Base-by-base conservation (phyloP, 2,329 filamentous ascomycete genomes). In the Pseudopithomyces maydicus region DNA sequence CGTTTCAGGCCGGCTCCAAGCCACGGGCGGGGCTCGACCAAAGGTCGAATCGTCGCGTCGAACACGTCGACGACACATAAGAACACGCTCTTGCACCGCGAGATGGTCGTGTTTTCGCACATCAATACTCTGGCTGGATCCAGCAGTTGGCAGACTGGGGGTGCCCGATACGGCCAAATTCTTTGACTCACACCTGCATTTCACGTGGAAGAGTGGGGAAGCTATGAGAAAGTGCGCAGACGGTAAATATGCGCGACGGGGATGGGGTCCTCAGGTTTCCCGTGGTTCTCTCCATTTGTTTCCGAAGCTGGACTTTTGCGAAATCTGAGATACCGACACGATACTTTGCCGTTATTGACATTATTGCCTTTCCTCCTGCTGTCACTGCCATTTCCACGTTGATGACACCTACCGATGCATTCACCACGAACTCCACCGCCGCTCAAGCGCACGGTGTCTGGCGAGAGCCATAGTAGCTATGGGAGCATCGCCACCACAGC, bases 181-280 rank as follows among this genome's bases (percentile, higher is more conserved):
- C 62, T 65, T 74, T 77, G 76, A 78, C 73, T 78, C 76, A 78
- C 68, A 78, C 75, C 63, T 77, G 74, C 76, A 64, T 73, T 69
- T 69, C 74, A 71, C 71, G 67, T 73, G 73, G 61, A 51, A 35
- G 33, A 39, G 48, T 51, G 48, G 48, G 17, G 50, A 48, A 59
- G 63, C 66, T 59, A 67, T 69, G 61, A 66, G 56, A 56, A 53
- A 22, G 52, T 55, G 23, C 50, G 42, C 36, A 52, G 50, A 50
- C 58, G 63, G 72, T 74, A 74, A 71, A 74, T 73, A 73, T 58
- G 55, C 56, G 63, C 60, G 62, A 54, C 58, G 61, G 68, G 68
- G 63, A 69, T 64, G 69, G 64, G 48, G 55, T 67, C 70, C 67
- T 72, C 60, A 74, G 69, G 63, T 68, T 67, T 29, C 22, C 29